phyloP scores from a whole-genome alignment of 495 filamentous ascomycete species.

The Schizothecium vesticola region DNA sequence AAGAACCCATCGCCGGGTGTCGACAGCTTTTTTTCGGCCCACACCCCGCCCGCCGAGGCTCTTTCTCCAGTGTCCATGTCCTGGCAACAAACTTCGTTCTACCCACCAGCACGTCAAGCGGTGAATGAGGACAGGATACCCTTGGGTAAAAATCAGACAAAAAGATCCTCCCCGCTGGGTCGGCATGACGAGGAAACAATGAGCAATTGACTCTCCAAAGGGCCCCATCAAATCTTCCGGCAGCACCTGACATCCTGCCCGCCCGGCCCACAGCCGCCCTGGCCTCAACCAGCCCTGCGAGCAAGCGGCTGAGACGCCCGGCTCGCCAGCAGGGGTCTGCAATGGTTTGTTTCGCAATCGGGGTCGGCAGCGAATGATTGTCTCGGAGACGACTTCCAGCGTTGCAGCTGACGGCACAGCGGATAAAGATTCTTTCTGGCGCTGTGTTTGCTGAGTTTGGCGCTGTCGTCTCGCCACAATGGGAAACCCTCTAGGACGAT shows the following conservation, averaged over 20 bases:
- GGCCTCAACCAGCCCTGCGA: constrained; percentile 12
- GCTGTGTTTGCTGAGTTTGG: constrained; percentile 12
- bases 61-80: not conserved
- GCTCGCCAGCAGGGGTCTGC: constrained; percentile 7
- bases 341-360: constrained; percentile 17
- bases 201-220: not conserved
- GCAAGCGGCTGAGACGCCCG: constrained; percentile 17
- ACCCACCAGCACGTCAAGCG: not conserved
- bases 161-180: not conserved
- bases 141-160: constrained; percentile 5
- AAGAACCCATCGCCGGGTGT: not conserved
- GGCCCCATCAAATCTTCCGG: not conserved
- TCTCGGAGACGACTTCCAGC: constrained; percentile 1
- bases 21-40: not conserved
- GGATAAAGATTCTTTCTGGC: constrained; percentile 10
- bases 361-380: constrained; percentile 15
- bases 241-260: not conserved
- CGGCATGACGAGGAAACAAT: not conserved
- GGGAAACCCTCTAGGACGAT: constrained; percentile 4
- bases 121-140: not conserved
- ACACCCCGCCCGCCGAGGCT: not conserved
- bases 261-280: not conserved
- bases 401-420: constrained; percentile 4
- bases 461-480: constrained; percentile 7
- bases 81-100: not conserved